Evolutionary conservation across 2,329 filamentous ascomycete genomes (phyloP).

Genomic region (Beauveria caledonica): DNA sequence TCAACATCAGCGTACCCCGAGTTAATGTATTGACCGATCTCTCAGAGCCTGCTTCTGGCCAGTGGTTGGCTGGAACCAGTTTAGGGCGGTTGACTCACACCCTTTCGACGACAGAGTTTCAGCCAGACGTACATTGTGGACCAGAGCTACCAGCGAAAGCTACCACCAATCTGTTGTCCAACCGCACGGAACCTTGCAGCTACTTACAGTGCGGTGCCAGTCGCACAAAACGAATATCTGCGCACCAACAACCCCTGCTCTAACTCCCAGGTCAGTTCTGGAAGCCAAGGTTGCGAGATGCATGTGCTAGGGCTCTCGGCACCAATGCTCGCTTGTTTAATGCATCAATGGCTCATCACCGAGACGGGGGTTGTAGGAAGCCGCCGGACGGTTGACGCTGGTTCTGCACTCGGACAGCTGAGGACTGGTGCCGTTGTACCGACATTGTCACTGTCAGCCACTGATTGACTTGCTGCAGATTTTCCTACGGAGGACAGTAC

Average conservation of each 20-base stretch:
- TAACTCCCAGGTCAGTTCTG: not conserved
- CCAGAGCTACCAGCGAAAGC: not conserved
- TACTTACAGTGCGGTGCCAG: not conserved
- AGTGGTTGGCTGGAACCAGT: not conserved
- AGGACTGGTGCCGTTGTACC: not conserved
- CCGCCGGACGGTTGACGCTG: not conserved
- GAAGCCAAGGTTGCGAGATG: not conserved
- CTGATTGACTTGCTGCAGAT: not conserved
- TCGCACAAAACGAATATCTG: not conserved
- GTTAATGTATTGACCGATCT: not conserved
- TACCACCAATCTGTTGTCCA: not conserved
- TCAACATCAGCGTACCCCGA: not conserved
- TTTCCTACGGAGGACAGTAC: not conserved
- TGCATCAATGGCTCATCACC: too few relatives aligned
- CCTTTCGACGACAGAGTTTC: constrained; percentile 4
- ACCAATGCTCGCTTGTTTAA: not conserved
- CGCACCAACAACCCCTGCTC: not conserved
- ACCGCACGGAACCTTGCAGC: constrained; percentile 8
- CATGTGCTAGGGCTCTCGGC: not conserved
- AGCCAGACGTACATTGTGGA: constrained; percentile 3
- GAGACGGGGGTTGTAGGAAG: too few relatives aligned
- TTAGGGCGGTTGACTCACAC: not conserved
- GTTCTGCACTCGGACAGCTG: not conserved
- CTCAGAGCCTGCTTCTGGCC: not conserved
- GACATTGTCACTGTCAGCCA: not conserved